These are phyloP conservation scores for Cenchrus americanus DNA, from an alignment of 176 grass and related monocot species.

Conservation along the genomic window DNA sequence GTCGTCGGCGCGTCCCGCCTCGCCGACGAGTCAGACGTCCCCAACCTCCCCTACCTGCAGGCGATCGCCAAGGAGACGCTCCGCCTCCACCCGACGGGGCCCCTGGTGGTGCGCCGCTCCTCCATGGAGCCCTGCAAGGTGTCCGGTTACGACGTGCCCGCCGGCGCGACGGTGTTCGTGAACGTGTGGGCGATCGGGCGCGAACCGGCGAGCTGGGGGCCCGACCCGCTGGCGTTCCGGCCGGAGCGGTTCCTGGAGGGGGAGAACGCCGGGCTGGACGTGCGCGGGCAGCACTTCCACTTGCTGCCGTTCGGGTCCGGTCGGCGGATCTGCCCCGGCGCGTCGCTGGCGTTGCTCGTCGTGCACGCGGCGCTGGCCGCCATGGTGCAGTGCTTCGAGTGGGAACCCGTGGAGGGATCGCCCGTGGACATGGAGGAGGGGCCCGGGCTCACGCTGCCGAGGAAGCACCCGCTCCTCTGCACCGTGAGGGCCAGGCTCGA, in stretches of 20 bases:
- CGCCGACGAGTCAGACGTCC: slow-evolving; percentile 55
- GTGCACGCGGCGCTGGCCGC: slow-evolving; percentile 54
- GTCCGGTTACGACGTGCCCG: slow-evolving; percentile 60
- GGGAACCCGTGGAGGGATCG: slow-evolving; percentile 41
- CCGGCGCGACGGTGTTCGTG: slow-evolving; percentile 51
- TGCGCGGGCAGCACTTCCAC: slow-evolving; percentile 77
- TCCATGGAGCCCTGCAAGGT: slow-evolving; percentile 43
- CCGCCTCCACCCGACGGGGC: slow-evolving; percentile 62
- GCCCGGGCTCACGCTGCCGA: slow-evolving; percentile 47
- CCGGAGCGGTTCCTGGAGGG: slow-evolving; percentile 58
- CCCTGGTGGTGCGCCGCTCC: slow-evolving; percentile 43
- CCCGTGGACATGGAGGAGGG: slow-evolving; percentile 74
- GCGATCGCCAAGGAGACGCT: slow-evolving; percentile 66
- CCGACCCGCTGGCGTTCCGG: slow-evolving; percentile 58
- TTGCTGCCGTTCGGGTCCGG: slow-evolving; percentile 75
- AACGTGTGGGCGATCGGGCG: slow-evolving; percentile 72
- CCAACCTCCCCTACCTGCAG: slow-evolving; percentile 67
- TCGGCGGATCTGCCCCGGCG: slow-evolving; percentile 66
- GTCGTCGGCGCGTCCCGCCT: slow-evolving; percentile 55
- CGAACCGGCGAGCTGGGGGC: slow-evolving; percentile 51
- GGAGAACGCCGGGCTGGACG: slow-evolving; percentile 27
- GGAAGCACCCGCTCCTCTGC: slow-evolving; percentile 48
- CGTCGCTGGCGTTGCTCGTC: slow-evolving; percentile 57
- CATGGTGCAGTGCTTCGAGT: slow-evolving; percentile 78
- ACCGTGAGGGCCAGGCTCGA: slow-evolving; percentile 29